Evolutionary conservation across 2,329 filamentous ascomycete genomes (phyloP), one percentile per base, ranked within the genome.

Genomic region (Myrmaecium sp.): DNA sequence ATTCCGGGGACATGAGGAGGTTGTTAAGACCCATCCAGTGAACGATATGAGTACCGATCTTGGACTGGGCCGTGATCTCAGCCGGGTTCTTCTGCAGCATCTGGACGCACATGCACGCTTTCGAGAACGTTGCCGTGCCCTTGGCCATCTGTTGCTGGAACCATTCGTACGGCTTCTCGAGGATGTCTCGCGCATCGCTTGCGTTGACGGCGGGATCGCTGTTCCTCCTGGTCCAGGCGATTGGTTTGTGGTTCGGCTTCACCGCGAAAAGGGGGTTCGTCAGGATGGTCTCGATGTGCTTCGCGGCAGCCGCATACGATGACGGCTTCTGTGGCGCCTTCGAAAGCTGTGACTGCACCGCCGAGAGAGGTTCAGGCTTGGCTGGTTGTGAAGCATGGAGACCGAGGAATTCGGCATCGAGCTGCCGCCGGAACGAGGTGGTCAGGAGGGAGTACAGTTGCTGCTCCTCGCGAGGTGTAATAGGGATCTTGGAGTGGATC

Each of bases 391-490:
- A 20, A n/a, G n/a, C n/a, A n/a, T n/a, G n/a, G n/a, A n/a, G n/a
- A n/a, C n/a, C n/a, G n/a, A n/a, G 63, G 47, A 74, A 63, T 31
- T 65, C 61, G 28, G 54, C 57, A 39, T 76, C 69, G 21, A 77
- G 60, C 31, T 74, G 68, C 26, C 60, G 55, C 36, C 68, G 60
- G 44, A 77, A 77, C 8, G 69, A 74, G 21, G 58, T 60, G 13
- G 68, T 74, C 35, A 77, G 59, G 12, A 69, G 55, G 28, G 55
- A 60, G 21, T 76, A 58, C 5, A 77, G 54, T 37, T 68, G 62
- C 33, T 66, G 55, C 10, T 64, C 69, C 39, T 76, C 66, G 30
- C 59, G 59, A 4, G 60, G 54, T 14, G 59, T 66, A 10, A 72
- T 54, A 14, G 69, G 62, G 4, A 63, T 39, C 33, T 56, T 57